Evolutionary conservation across 2,329 filamentous ascomycete species (phyloP), one percentile per base, ranked within the genome.

Genomic region (Capronia coronata): DNA sequence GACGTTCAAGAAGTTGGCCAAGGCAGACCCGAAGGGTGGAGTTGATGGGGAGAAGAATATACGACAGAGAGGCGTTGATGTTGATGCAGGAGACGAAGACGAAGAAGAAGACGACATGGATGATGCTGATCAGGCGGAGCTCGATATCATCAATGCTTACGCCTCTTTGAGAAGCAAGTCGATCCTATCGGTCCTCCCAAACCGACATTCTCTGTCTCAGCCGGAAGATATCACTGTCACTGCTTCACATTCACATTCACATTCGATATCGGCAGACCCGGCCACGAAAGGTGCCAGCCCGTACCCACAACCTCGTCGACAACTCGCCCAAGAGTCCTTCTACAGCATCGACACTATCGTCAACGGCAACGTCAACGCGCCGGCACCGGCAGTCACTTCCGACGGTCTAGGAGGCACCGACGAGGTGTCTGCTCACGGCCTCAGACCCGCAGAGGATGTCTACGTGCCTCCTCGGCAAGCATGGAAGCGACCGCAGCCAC

Each of bases 401-500:
- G n/a, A n/a, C n/a, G n/a, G n/a, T n/a, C n/a, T n/a, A n/a, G n/a
- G n/a, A n/a, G n/a, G n/a, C n/a, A n/a, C 2, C 19, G 4, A 9
- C 19, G 4, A 7, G 13, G 13, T 38, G 35, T 21, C 16, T 14
- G 3, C 16, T 38, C n/a, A n/a, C 16, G 37, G 21, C 16, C 3
- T 5, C 16, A 13, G 19, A 35, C 14, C 6, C 7, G 16, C 41
- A n/a, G 45, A 32, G n/a, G n/a, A 48, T 23, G 14, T 43, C 7
- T 53, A 53, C 21, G 22, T 53, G 6, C 25, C 43, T 14, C 51
- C 46, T 6, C 37, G 51, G 27, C 44, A 48, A 34, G 13, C 19
- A 13, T 53, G 51, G 51, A 49, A 46, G 32, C 16, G 32, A 14
- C 10, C 21, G n/a, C 18, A 39, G n/a, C 29, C 13, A 25, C 18